phyloP scores from a whole-genome alignment of 495 filamentous ascomycete species.

The Staphylotrichum tortipilum region DNA sequence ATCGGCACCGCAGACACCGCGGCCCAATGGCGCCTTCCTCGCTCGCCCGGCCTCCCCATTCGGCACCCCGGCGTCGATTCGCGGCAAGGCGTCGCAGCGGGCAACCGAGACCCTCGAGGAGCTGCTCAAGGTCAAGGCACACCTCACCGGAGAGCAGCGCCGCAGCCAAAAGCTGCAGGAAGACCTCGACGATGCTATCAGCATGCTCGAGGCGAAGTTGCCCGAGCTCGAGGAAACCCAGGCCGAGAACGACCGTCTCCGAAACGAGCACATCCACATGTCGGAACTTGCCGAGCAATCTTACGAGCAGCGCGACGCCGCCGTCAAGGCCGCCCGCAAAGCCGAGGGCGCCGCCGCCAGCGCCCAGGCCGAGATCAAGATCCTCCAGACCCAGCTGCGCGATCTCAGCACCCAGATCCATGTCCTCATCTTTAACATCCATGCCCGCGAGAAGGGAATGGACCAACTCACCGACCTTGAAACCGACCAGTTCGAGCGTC shows the following conservation, averaged over 20 bases:
- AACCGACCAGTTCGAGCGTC: constrained; percentile 56
- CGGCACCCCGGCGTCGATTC: constrained; percentile 43
- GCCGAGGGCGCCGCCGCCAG: constrained; percentile 64
- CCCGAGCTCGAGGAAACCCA: constrained; percentile 60
- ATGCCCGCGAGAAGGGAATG: constrained; percentile 68
- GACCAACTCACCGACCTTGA: constrained; percentile 60
- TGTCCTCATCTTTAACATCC: constrained; percentile 73
- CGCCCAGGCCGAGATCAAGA: constrained; percentile 61
- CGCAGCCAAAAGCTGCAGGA: constrained; percentile 60
- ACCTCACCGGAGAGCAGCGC: constrained; percentile 54
- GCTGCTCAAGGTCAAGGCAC: constrained; percentile 44
- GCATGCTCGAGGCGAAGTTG: constrained; percentile 57
- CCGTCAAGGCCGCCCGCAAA: constrained; percentile 57
- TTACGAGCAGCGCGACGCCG: constrained; percentile 49
- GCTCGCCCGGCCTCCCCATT: constrained; percentile 42
- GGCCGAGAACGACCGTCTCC: constrained; percentile 58
- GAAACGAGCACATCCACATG: constrained; percentile 68
- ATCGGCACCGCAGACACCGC: constrained; percentile 51
- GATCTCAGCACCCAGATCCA: constrained; percentile 87
- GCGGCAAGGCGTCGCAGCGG: constrained; percentile 37
- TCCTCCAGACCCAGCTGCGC: constrained; percentile 78
- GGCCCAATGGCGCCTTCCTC: constrained; percentile 42
- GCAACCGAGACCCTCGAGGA: constrained; percentile 46
- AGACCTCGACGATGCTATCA: constrained; percentile 72
- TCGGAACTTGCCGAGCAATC: constrained; percentile 56